These are phyloP conservation scores for Giardia muris DNA, from an alignment of 208 protist species.

Conservation along the genomic window DNA sequence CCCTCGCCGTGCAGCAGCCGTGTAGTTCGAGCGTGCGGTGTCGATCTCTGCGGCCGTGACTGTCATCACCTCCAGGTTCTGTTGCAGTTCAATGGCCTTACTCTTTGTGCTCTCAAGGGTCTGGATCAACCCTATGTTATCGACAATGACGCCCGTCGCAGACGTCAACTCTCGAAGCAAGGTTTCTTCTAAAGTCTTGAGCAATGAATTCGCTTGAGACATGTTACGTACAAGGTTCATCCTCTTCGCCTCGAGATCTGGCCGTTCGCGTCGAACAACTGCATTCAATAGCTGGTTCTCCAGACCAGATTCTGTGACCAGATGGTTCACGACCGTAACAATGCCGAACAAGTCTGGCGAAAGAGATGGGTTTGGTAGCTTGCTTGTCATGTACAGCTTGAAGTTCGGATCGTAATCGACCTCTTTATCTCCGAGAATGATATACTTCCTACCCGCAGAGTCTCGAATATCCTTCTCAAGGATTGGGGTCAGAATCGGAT, in stretches of 20 bases:
- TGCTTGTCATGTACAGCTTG: constrained; percentile 82
- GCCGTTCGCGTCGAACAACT: constrained; percentile 80
- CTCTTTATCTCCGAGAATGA: constrained; percentile 63
- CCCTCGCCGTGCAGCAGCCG: constrained; percentile 76
- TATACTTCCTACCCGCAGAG: constrained; percentile 39
- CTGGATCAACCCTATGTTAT: constrained; percentile 87
- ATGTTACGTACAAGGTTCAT: constrained; percentile 81
- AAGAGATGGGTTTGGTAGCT: constrained; percentile 90
- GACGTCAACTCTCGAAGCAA: constrained; percentile 77
- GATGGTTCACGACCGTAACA: constrained; percentile 91
- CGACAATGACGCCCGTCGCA: constrained; percentile 82
- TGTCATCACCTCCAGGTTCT: constrained; percentile 75
- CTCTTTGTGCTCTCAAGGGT: constrained; percentile 90
- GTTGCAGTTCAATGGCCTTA: constrained; percentile 75
- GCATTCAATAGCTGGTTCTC: constrained; percentile 91
- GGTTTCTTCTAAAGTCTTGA: constrained; percentile 87
- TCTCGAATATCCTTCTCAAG: constrained; percentile 81
- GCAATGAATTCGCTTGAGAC: constrained; percentile 73
- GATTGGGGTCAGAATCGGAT: constrained; percentile 88
- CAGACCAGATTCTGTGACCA: constrained; percentile 82
- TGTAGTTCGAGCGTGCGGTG: constrained; percentile 73
- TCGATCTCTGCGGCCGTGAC: constrained; percentile 78
- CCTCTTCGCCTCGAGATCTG: constrained; percentile 75
- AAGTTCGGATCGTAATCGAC: constrained; percentile 90
- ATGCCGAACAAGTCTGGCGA: constrained; percentile 84